Percentiles rank a stretch among this genome's conserved stretches.
Evolutionary conservation across 176 grass and related monocot genomes (phyloP).

Genomic region (Elaeis guineensis): DNA sequence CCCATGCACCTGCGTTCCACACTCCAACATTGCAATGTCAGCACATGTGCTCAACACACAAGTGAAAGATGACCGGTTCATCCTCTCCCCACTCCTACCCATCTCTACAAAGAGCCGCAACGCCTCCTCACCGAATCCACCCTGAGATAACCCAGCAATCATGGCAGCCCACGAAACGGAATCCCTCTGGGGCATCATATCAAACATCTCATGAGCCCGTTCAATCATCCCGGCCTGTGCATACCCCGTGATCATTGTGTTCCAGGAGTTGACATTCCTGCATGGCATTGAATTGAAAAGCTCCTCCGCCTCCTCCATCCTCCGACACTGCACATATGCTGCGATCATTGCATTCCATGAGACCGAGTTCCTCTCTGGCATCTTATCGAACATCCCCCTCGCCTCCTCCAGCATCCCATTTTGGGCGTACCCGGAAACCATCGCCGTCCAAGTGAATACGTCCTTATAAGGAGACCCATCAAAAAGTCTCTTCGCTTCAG

Average conservation of each 20-base stretch:
- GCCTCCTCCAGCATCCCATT: conserved; percentile 77
- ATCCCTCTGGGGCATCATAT: conserved; percentile 60
- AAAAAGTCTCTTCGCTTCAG: conserved; percentile 51
- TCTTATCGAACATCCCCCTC: conserved; percentile 60
- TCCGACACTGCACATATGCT: conserved; percentile 55
- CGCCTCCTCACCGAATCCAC: conserved; percentile 60
- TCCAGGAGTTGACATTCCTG: conserved; percentile 69
- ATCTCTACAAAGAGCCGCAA: conserved; percentile 64
- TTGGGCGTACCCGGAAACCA: conserved; percentile 79
- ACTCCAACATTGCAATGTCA: conserved; percentile 76
- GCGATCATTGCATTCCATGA: conserved; percentile 88
- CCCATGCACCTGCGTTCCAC: conserved; percentile 74
- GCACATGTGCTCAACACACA: conserved; percentile 76
- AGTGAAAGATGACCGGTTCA: conserved; percentile 79
- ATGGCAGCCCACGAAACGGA: conserved; percentile 85
- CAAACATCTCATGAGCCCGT: conserved; percentile 47
- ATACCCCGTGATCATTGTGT: conserved; percentile 81
- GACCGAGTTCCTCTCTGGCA: conserved; percentile 73
- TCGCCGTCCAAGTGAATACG: conserved; percentile 85
- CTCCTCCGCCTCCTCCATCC: conserved; percentile 59
- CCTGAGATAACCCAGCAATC: conserved; percentile 68
- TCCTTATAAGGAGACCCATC: conserved; percentile 52
- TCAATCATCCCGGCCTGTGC: conserved; percentile 68
- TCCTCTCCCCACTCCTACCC: conserved; percentile 39
- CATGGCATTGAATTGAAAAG: conserved; percentile 64